Base-by-base conservation (phyloP, 2,329 filamentous ascomycete species). In the Pseudocercospora eumusae region DNA sequence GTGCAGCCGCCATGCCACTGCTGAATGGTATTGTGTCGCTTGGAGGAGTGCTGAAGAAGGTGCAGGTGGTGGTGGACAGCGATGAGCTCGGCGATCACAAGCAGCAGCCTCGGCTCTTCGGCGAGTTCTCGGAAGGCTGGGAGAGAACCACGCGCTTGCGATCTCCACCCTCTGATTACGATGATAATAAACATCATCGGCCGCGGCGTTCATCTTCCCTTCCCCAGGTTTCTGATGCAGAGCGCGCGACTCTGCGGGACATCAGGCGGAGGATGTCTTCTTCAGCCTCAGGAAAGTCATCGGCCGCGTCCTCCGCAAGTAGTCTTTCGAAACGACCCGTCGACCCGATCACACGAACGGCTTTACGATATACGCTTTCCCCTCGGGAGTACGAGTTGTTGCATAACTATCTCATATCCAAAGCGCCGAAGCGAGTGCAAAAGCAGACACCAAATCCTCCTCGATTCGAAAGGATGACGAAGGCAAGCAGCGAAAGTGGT, bases 321-420 rank as follows among this genome's bases (percentile, higher is more conserved):
- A 65, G 57, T 57, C 11, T 62, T 49, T 64, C 64, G 31, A 70
- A 67, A 57, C 60, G 67, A 42, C 70, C 69, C 9, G 55, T 83
- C 63, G 89, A 93, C 68, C 89, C 90, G 4, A 83, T 96, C 65
- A 83, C 96, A 60, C 90, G 91, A 76, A 96, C 95, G 76, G 88
- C 91, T 47, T 82, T 97, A 62, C 88, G 92, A 68, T 93, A 96
- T 77, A 95, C 90, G 61, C 76, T 88, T 57, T 92, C 93, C 73
- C 87, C 91, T 45, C 87, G 88, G 75, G 93, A 97, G 76, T 97
- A 97, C 77, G 88, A 91, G 68, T 80, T 88, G 0, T 84, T 97
- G 18, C 92, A 96, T 76, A 88, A 89, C 72, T 92, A 93, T 73
- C 84, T 96, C 57, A 83, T 95, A 56, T 92, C 90, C 64, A 86